Evolutionary conservation across 768 basidiomycete genomes (phyloP), one percentile per base, ranked within the genome.

Genomic region (Serendipita sp.): DNA sequence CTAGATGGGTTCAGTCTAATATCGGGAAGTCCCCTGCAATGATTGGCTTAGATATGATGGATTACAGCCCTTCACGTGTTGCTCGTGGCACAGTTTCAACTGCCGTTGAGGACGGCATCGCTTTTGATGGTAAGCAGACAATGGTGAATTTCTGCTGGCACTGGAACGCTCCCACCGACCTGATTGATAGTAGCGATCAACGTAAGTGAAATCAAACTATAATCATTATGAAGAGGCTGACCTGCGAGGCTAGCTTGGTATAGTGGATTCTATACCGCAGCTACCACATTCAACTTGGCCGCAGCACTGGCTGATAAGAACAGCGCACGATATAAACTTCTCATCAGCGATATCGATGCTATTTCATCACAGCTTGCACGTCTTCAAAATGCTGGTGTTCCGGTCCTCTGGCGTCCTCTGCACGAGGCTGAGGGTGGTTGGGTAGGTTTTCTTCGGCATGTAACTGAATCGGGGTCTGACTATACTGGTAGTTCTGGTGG

Each of bases 21-120:
- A 62, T 64, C 16, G 65, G 65, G 33, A 66, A 64, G 44, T 53
- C 62, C 34, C 65, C 65, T 18, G 63, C 63, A 11, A 64, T 64
- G 16, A 11, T 18, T 4, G 65, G 63, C n/a, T 33, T 66, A 23
- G 65, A 66, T 63, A 48, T 66, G 62, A 66, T 66, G 34, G 65
- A 66, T 37, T 66, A 66, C 45, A 52, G 64, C 16, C 64, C 64
- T 33, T 16, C 3, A n/a, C 64, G 64, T 3, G 65, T 64, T 2
- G 44, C 3, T 3, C 36, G 44, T 27, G 46, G 46, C 33, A 27
- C 64, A 13, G 64, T 40, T 10, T 64, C 65, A 10, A 44, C 40
- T 50, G 63, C 44, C 8, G 29, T 66, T 4, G 65, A 64, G 52
- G 63, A 66, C 36, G 65, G 64, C 10, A 33, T 66, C 18, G n/a